Percentiles rank a stretch among this genome's conserved stretches.
Conservation (phyloP, 192 early-diverging fungal genomes). For the Umbelopsis isabellina region DNA sequence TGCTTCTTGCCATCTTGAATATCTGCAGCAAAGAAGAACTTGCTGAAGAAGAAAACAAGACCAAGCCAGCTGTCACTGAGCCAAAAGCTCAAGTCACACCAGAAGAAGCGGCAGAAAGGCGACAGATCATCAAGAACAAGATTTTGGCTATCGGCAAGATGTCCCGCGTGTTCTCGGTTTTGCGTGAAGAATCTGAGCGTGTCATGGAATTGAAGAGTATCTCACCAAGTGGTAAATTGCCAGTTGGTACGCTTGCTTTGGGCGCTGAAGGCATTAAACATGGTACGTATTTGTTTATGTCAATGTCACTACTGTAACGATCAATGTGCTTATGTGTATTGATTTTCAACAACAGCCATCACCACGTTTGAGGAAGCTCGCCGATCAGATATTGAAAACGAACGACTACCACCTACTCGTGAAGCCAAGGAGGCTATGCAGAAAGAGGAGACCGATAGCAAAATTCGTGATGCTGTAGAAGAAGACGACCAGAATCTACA, state of each 20-base stretch:
- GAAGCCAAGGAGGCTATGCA: conserved; percentile 46
- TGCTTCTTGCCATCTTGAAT: conserved; percentile 92
- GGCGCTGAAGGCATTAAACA: conserved; percentile 93
- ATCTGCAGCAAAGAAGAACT: conserved; percentile 97
- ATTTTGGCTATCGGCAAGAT: conserved; percentile 93
- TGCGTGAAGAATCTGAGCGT: conserved; percentile 90
- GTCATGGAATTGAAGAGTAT: conserved; percentile 93
- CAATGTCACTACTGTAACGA: background rate
- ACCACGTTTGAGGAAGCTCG: conserved; percentile 93
- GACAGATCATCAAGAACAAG: conserved; percentile 79
- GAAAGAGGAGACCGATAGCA: conserved; percentile 39
- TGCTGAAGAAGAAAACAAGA: conserved; percentile 55
- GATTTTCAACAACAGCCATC: conserved; percentile 60
- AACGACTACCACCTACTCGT: conserved; percentile 82
- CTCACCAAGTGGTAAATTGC: conserved; percentile 82
- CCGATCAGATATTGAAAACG: conserved; percentile 89
- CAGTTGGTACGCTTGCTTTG: conserved; percentile 82
- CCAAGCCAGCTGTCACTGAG: background rate
- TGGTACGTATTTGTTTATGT: conserved; percentile 48
- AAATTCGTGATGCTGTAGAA: conserved; percentile 38
- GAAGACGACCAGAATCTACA: conserved; percentile 36
- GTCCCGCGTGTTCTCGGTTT: conserved; percentile 85
- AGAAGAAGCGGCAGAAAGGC: conserved; percentile 64
- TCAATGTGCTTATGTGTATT: background rate
- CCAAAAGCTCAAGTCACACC: conserved; percentile 22